These are phyloP conservation scores for Canna indica DNA, from an alignment of 176 grass and related monocot species.

Conservation along the genomic window DNA sequence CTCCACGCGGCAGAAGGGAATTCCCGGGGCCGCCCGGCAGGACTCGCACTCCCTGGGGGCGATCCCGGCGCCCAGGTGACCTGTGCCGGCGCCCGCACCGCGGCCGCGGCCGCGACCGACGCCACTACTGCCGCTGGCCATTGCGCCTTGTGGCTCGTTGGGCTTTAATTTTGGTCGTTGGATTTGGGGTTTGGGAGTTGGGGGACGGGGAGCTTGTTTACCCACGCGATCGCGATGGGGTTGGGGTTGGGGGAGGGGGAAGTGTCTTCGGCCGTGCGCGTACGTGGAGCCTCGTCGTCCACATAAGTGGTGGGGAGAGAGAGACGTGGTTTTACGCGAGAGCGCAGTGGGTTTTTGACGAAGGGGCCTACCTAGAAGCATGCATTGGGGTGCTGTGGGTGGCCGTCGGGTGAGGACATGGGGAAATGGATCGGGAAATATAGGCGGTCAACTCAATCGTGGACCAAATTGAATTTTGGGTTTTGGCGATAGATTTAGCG, in stretches of 20 bases:
- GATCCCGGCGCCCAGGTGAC: conserved; percentile 1
- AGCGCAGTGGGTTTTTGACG: background rate
- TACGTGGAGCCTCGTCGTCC: background rate
- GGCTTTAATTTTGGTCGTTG: background rate
- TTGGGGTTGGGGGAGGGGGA: background rate
- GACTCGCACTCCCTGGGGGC: conserved; percentile 22
- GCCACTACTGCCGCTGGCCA: conserved; percentile 1
- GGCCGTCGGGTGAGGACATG: too few species aligned
- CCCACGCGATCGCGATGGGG: background rate
- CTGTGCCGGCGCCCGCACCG: background rate
- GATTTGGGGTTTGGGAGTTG: background rate
- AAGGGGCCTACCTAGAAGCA: too few species aligned
- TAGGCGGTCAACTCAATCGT: too few species aligned
- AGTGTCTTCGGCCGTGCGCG: background rate
- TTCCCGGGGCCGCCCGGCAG: conserved; percentile 28
- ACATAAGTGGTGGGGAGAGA: background rate
- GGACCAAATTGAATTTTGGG: too few species aligned
- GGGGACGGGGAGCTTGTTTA: background rate
- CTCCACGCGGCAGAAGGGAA: conserved; percentile 43
- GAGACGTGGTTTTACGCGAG: conserved; percentile 6
- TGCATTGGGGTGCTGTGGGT: too few species aligned
- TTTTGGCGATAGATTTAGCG: too few species aligned
- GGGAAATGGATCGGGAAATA: too few species aligned
- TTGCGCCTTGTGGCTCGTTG: background rate
- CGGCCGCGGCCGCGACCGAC: background rate